Base-by-base conservation (phyloP, 345 rosid genomes). In the Hibiscus syriacus region DNA sequence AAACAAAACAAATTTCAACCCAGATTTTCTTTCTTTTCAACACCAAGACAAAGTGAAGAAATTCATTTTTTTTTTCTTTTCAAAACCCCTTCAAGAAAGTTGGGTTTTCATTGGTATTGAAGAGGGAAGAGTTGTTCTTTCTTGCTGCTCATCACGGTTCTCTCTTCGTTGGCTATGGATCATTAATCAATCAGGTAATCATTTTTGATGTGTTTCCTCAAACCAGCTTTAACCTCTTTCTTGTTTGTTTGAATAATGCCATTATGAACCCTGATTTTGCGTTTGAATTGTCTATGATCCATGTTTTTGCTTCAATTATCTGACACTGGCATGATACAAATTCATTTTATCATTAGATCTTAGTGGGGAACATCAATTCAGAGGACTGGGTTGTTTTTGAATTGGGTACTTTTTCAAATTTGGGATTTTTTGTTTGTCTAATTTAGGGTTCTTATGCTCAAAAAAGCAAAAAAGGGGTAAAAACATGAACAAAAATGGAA, bases 161-260 rank as follows among this genome's bases (percentile, higher is more conserved):
- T 45, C 6, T 45, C 50, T 45, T 45, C 17, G 5, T 13, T n/a
- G 16, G n/a, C 17, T 80, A 72, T 80, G 68, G 70, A 82, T 75
- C 82, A 62, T 68, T 74, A 75, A 89, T 84, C 90, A 82, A 80
- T 81, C 84, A 80, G 92, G 96, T 84, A 75, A 80, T 61, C 80
- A 78, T n/a, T n/a, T n/a, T n/a, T n/a, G n/a, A n/a, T n/a, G n/a
- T n/a, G n/a, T n/a, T n/a, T n/a, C n/a, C n/a, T n/a, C n/a, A n/a
- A n/a, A n/a, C n/a, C n/a, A n/a, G n/a, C n/a, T n/a, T n/a, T n/a
- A n/a, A n/a, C n/a, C n/a, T n/a, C n/a, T n/a, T n/a, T n/a, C n/a
- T n/a, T n/a, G n/a, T n/a, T n/a, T n/a, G n/a, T n/a, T n/a, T n/a
- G n/a, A n/a, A n/a, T n/a, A n/a, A n/a, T n/a, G n/a, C n/a, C n/a